phyloP scores from a whole-genome alignment of 1,284 basidiomycete species.

The Pseudozyma flocculosa region DNA sequence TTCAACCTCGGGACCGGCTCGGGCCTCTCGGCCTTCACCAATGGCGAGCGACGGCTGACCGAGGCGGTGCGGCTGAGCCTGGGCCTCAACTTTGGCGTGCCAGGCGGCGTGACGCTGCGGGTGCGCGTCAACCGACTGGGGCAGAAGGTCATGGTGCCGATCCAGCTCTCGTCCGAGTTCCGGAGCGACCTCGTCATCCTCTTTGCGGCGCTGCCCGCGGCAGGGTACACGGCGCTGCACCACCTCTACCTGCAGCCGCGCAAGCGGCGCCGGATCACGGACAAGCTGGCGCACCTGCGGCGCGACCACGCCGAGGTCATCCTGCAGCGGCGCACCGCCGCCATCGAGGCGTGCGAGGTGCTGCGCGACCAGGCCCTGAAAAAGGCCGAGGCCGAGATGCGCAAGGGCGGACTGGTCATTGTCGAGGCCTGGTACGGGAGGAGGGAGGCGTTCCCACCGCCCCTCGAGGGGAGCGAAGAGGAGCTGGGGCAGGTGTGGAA shows the following conservation, averaged over 20 bases:
- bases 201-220: conserved; percentile 64
- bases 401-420: conserved; percentile 67
- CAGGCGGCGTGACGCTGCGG: conserved; percentile 55
- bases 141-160: conserved; percentile 65
- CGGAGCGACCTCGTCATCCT: conserved; percentile 62
- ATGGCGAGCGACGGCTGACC: conserved; percentile 57
- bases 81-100: conserved; percentile 52
- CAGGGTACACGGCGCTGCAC: conserved; percentile 64
- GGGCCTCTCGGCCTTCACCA: conserved; percentile 49
- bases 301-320: conserved; percentile 67
- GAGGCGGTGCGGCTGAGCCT: conserved; percentile 55
- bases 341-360: conserved; percentile 63
- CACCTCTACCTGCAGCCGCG: conserved; percentile 66
- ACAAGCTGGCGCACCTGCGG: conserved; percentile 63
- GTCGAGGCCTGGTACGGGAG: conserved; percentile 67
- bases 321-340: conserved; percentile 65
- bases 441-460: conserved; percentile 20
- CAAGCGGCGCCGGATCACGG: conserved; percentile 59
- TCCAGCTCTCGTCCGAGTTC: conserved; percentile 63
- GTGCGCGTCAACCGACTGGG: conserved; percentile 62
- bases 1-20: conserved; percentile 50
- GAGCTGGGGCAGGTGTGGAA: conserved; percentile 1
- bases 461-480: not conserved
- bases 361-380: conserved; percentile 60
- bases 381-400: conserved; percentile 59